Evolutionary conservation across 768 basidiomycete genomes (phyloP).

Genomic region (Lenzites betulinus): DNA sequence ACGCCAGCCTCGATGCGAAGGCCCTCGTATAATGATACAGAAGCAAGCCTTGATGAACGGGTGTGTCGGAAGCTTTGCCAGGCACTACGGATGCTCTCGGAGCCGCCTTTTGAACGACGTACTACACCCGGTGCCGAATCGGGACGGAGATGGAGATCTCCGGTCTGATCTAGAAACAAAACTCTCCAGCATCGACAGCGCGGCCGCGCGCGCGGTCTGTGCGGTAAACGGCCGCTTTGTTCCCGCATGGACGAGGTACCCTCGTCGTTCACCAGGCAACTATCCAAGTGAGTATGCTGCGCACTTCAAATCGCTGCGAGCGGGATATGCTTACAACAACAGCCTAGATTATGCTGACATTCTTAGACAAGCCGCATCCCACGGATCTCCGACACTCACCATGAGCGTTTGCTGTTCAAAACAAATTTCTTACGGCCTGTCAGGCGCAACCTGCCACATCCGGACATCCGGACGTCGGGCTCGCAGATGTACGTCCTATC

Average conservation of each 20-base stretch:
- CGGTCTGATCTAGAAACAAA: neutral
- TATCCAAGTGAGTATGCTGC: too few relatives aligned
- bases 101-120: neutral
- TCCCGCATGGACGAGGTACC: neutral
- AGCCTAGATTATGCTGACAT: neutral
- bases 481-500: neutral
- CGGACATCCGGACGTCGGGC: conserved; percentile 11
- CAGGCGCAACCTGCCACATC: neutral
- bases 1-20: too few relatives aligned
- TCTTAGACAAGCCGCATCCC: too few relatives aligned
- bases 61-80: too few relatives aligned
- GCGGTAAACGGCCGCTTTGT: neutral
- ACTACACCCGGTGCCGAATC: neutral
- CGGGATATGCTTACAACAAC: too few relatives aligned
- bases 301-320: too few relatives aligned
- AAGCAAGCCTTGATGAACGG: too few relatives aligned
- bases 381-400: too few relatives aligned
- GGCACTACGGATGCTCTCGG: too few relatives aligned
- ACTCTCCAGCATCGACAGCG: neutral
- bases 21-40: too few relatives aligned
- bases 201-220: neutral
- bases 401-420: neutral
- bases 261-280: neutral
- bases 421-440: neutral
- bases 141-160: conserved; percentile 1